Conservation (phyloP, 2,329 filamentous ascomycete genomes). For the Diplodia sapinea region DNA sequence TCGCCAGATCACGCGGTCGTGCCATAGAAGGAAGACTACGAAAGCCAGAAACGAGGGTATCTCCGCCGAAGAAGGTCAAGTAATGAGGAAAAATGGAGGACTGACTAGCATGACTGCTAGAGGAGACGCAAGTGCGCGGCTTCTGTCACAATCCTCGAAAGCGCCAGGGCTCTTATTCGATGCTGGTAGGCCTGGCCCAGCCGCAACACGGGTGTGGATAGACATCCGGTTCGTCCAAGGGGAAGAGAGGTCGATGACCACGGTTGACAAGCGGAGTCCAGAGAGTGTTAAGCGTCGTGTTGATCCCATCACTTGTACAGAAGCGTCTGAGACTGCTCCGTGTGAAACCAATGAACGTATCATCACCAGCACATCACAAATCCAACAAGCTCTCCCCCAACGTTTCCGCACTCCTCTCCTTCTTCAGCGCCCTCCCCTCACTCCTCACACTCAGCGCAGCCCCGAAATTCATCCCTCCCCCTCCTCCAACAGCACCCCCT, state of each 20-base stretch:
- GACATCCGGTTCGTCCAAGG: no score
- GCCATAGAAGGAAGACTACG: not conserved
- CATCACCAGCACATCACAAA: not conserved
- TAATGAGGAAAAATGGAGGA: not conserved
- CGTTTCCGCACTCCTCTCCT: conserved; percentile 24
- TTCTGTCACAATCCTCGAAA: not conserved
- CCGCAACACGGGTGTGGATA: no score
- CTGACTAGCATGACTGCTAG: not conserved
- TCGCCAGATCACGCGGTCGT: not conserved
- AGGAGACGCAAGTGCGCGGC: not conserved
- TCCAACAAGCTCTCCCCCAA: conserved; percentile 29
- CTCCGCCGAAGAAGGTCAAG: not conserved
- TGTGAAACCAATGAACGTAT: not conserved
- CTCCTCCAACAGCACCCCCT: not conserved
- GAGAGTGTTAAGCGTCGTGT: no score
- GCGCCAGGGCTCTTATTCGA: not conserved
- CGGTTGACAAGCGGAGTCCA: no score
- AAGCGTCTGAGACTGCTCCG: not conserved
- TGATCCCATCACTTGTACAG: not conserved
- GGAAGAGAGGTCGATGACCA: no score
- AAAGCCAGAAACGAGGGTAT: not conserved
- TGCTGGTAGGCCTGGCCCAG: not conserved
- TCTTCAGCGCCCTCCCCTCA: conserved; percentile 13
- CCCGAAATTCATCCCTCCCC: not conserved
- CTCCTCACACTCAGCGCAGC: conserved; percentile 16